Base-by-base conservation (phyloP, 345 rosid species). In the Luvunga scandens region DNA sequence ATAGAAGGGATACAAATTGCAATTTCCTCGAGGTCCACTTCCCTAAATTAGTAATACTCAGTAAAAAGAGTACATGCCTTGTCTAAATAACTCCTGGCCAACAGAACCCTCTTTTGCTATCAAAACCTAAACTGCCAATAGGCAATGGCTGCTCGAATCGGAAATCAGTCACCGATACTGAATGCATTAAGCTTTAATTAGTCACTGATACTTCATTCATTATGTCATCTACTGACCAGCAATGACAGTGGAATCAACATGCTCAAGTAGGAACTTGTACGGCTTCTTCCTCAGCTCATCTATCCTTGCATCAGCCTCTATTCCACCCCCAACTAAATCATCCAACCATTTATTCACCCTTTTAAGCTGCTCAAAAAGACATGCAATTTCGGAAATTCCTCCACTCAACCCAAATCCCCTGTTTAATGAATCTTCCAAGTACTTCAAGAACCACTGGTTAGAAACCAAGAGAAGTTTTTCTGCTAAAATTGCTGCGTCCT, bases 281-380 rank as follows among this genome's bases (percentile, higher is more conserved):
- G 87, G 78, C 77, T 87, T 85, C 87, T 81, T 84, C 78, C 82
- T 87, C 67, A 87, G 31, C 48, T 56, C 79, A 76, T 87, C 84
- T 18, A 84, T 77, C 81, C 75, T 83, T 48, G 77, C 72, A 69
- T 76, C 80, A 7, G 59, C 75, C 78, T 83, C 82, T 12, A 66
- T 62, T 77, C 72, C 81, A 36, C 39, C 50, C 65, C 61, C 62
- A 6, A 76, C 75, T 30, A 81, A 21, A 75, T 81, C 80, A 76
- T 89, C 84, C 50, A 89, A 67, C 87, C 88, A 89, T n/a, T 36
- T 66, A 70, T 84, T 85, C 75, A 85, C 81, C 36, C 81, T 82
- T 68, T 85, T 89, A 28, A 87, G 86, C 79, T 80, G 84, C 66
- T 79, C 31, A 7, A 85, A 73, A 75, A 85, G 87, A 56, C 68